Percentiles rank a stretch among this genome's conserved stretches.
Evolutionary conservation across 306 rosid genomes (phyloP).

Genomic region (Dalbergia cochinchinensis): DNA sequence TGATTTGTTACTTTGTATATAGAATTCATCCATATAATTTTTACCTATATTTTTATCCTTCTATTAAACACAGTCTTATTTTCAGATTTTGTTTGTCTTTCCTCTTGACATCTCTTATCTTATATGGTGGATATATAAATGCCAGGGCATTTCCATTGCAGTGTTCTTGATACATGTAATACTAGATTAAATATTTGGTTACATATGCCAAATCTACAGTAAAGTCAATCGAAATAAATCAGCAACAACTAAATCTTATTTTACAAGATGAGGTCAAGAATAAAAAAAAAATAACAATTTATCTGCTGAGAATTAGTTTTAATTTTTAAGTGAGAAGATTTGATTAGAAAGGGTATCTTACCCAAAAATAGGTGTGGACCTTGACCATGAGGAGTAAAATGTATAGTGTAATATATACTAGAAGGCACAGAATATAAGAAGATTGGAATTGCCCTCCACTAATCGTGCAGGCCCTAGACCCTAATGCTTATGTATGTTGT

Average conservation of each 20-base stretch:
- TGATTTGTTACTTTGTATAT: too few species aligned
- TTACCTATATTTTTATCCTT: too few species aligned
- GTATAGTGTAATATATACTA: not conserved
- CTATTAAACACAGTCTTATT: not conserved
- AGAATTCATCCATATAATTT: too few species aligned
- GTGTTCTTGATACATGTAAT: not conserved
- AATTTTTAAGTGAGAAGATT: not conserved
- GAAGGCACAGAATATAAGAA: conserved; percentile 2
- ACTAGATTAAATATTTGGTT: not conserved
- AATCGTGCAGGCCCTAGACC: conserved; percentile 24
- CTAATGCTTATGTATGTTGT: not conserved
- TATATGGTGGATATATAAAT: not conserved
- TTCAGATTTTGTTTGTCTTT: not conserved
- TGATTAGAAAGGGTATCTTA: not conserved
- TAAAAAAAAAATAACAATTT: too few species aligned
- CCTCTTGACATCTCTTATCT: not conserved
- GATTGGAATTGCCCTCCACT: conserved; percentile 25
- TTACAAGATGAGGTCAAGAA: not conserved
- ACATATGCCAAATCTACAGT: not conserved
- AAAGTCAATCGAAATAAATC: not conserved
- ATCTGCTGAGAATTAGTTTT: not conserved
- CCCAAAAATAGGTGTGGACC: not conserved
- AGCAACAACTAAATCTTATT: too few species aligned
- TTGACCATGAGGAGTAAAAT: not conserved
- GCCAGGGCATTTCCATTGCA: not conserved